Conservation (phyloP, 495 filamentous ascomycete genomes). For the Xylaria telfairii region DNA sequence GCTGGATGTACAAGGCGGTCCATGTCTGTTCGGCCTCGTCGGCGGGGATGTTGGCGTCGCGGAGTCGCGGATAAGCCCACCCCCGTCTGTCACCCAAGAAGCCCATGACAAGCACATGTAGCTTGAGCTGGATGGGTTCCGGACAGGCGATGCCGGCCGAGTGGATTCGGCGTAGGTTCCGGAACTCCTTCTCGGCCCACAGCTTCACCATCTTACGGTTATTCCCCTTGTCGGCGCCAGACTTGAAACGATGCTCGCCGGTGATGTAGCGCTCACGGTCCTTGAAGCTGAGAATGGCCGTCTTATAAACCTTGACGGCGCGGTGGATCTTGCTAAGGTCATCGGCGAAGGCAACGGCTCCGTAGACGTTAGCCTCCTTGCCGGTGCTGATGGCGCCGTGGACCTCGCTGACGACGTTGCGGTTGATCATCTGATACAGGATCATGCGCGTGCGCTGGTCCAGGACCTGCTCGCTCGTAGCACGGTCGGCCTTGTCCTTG, state of each 20-base stretch:
- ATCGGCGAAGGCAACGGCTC: conserved; percentile 54
- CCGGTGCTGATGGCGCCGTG: conserved; percentile 93
- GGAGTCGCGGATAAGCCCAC: conserved; percentile 80
- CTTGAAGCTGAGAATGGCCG: conserved; percentile 94
- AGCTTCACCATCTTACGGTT: conserved; percentile 95
- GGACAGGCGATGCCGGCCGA: conserved; percentile 86
- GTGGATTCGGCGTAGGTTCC: conserved; percentile 85
- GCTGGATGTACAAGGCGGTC: conserved; percentile 77
- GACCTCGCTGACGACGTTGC: conserved; percentile 78
- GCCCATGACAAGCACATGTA: conserved; percentile 91
- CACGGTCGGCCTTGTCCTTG: conserved; percentile 88
- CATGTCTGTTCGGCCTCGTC: conserved; percentile 75
- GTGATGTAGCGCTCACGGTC: conserved; percentile 93
- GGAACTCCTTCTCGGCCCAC: conserved; percentile 98
- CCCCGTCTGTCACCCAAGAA: conserved; percentile 90
- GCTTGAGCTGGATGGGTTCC: conserved; percentile 83
- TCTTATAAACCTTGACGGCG: conserved; percentile 99
- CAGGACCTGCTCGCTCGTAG: conserved; percentile 90
- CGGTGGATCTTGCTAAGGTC: conserved; percentile 59
- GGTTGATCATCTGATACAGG: conserved; percentile 91
- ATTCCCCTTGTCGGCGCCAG: conserved; percentile 88
- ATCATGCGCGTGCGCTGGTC: conserved; percentile 96
- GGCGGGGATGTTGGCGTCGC: conserved; percentile 52
- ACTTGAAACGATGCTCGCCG: conserved; percentile 78
- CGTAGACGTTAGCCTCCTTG: conserved; percentile 98